These are phyloP conservation scores for Cadophora gregata DNA, from an alignment of 2,329 filamentous ascomycete species.

Conservation along the genomic window DNA sequence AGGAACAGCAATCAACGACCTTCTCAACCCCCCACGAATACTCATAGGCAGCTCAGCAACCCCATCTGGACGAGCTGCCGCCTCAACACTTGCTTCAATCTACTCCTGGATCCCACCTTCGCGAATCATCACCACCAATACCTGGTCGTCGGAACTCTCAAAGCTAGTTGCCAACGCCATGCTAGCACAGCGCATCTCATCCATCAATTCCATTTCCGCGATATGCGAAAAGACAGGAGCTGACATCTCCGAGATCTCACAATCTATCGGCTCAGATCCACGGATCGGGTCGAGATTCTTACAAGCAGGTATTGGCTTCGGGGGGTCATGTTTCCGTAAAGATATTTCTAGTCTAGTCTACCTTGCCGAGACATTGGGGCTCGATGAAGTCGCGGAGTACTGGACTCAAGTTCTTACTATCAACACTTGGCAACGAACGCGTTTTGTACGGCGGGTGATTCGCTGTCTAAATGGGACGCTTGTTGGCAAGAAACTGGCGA, in stretches of 20 bases:
- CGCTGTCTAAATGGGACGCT: constrained; percentile 72
- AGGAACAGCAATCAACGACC: constrained; percentile 74
- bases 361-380: constrained; percentile 71
- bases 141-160: constrained; percentile 79
- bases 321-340: constrained; percentile 83
- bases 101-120: constrained; percentile 75
- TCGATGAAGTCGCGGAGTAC: constrained; percentile 76
- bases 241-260: constrained; percentile 74
- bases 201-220: constrained; percentile 81
- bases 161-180: constrained; percentile 83
- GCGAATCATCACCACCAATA: constrained; percentile 73
- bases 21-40: constrained; percentile 74
- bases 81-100: constrained; percentile 65
- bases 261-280: constrained; percentile 70
- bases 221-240: constrained; percentile 80
- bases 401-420: constrained; percentile 77
- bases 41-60: constrained; percentile 74
- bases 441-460: constrained; percentile 71
- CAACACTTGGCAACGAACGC: constrained; percentile 76
- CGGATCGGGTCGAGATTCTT: constrained; percentile 77
- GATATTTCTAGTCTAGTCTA: constrained; percentile 78
- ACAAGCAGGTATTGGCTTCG: constrained; percentile 78
- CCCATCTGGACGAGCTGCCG: constrained; percentile 63
- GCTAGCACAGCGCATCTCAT: constrained; percentile 80
- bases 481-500: constrained; percentile 71